Base-by-base conservation (phyloP, 106 monocot genomes). In the Agapanthus africanus region DNA sequence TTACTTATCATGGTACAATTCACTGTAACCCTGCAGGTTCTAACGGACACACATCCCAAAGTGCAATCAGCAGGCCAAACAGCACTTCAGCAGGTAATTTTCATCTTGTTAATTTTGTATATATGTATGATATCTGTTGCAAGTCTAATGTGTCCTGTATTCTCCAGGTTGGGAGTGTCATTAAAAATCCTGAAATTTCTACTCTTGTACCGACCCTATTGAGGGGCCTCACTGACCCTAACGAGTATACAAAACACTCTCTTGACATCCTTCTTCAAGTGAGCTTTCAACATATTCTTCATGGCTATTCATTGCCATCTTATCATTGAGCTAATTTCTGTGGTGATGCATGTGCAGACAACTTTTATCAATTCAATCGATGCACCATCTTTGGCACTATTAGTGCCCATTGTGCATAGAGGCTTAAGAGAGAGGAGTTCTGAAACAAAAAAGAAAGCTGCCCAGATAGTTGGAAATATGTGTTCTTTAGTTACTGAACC, bases 391-490 rank as follows among this genome's bases (percentile, higher is more conserved):
- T 71, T 99, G 74, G 99, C 99, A 50, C 75, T 99, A 27, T 68
- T 99, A 72, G 99, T 99, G 34, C 99, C 99, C 31, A 99, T 99
- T 66, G 87, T 99, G 19, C 93, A 99, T 77, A 82, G 99, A 83
- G 99, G 99, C 21, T 73, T 99, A 68, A 80, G 99, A 54, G 99
- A 99, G 71, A 84, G 99, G 77, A 88, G 99, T 79, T 84, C 87
- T 27, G 99, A 99, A 8, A 93, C 99, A 6, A 99, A 99, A 59
- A 99, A 99, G 66, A 99, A 90, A 62, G 92, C 99, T 32, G 86
- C 99, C 65, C 99, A 99, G 67, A 99, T 99, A 70, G 93, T 86
- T 75, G 99, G 99, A 63, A 99, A 99, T 70, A 99, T 99, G 99
- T 99, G 93, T 65, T 99, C 99, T 10, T 85, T 99, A 56, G 99